Conservation (phyloP, 2,329 filamentous ascomycete genomes). For the Xylariomycetidae sp. region DNA sequence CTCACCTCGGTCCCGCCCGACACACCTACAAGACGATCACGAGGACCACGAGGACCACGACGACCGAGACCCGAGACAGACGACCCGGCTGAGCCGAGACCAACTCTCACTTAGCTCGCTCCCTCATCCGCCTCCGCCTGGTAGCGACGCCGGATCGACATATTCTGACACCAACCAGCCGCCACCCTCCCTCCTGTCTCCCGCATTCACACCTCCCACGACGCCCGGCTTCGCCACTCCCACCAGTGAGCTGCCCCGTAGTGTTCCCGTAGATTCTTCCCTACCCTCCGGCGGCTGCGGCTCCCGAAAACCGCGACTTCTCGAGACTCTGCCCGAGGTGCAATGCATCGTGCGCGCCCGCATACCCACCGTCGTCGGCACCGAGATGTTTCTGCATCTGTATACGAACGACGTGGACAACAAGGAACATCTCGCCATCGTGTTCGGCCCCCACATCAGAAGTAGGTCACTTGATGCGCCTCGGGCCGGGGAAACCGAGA, state of each 20-base stretch:
- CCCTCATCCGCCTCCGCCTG: conserved; percentile 2
- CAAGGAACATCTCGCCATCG: conserved; percentile 95
- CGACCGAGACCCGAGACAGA: too few relatives aligned
- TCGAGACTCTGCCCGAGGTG: conserved; percentile 76
- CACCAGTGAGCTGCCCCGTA: conserved; percentile 37
- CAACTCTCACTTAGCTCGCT: conserved; percentile 31
- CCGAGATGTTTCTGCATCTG: conserved; percentile 95
- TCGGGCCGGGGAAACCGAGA: conserved; percentile 73
- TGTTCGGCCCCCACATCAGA: conserved; percentile 85
- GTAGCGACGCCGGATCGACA: conserved; percentile 4
- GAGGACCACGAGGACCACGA: conserved; percentile 13
- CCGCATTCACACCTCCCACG: conserved; percentile 71
- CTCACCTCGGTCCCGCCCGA: conserved; percentile 34
- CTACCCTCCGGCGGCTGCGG: conserved; percentile 55
- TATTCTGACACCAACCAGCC: conserved; percentile 24
- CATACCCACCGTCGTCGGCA: conserved; percentile 86
- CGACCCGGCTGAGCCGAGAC: conserved; percentile 23
- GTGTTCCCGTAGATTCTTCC: conserved; percentile 57
- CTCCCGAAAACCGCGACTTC: conserved; percentile 63
- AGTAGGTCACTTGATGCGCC: conserved; percentile 66
- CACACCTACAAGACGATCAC: too few relatives aligned
- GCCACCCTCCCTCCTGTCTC: conserved; percentile 74
- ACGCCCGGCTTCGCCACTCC: conserved; percentile 58
- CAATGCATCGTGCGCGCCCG: conserved; percentile 90
- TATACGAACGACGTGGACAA: conserved; percentile 91